These are phyloP conservation scores for Alternaria gaisen DNA, from an alignment of 2,329 filamentous ascomycete species.

Conservation along the genomic window DNA sequence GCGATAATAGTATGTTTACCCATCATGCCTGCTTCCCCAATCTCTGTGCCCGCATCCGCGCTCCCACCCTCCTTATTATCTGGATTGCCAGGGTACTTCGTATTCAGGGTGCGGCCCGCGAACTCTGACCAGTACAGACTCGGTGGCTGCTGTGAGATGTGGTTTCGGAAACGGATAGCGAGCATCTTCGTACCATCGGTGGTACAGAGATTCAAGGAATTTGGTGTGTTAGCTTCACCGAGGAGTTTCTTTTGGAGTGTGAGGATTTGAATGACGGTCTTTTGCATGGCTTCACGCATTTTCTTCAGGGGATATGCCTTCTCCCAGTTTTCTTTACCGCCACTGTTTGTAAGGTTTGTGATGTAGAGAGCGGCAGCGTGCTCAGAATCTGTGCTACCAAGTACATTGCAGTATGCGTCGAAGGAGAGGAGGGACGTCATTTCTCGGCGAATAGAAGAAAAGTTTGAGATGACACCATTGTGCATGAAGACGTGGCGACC, in stretches of 20 bases:
- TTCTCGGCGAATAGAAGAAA: slow-evolving; percentile 57
- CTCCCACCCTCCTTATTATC: slow-evolving; percentile 51
- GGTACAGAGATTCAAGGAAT: slow-evolving; percentile 62
- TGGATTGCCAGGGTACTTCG: slow-evolving; percentile 61
- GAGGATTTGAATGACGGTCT: slow-evolving; percentile 59
- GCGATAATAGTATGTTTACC: slow-evolving; percentile 64
- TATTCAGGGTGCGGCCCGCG: slow-evolving; percentile 62
- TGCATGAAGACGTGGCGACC: slow-evolving; percentile 66
- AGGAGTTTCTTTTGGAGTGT: slow-evolving; percentile 56
- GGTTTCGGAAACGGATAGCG: slow-evolving; percentile 63
- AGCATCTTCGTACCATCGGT: slow-evolving; percentile 62
- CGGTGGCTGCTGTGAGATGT: slow-evolving; percentile 61
- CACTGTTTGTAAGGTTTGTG: slow-evolving; percentile 54
- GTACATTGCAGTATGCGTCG: slow-evolving; percentile 59
- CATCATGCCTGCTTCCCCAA: slow-evolving; percentile 52
- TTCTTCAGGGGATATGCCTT: slow-evolving; percentile 52
- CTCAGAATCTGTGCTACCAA: slow-evolving; percentile 63
- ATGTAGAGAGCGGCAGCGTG: slow-evolving; percentile 61
- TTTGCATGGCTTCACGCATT: slow-evolving; percentile 58
- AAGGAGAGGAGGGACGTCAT: slow-evolving; percentile 57
- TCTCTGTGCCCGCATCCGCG: slow-evolving; percentile 44
- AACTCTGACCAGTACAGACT: slow-evolving; percentile 60
- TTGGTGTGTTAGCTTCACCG: slow-evolving; percentile 53
- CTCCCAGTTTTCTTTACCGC: slow-evolving; percentile 54
- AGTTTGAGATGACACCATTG: slow-evolving; percentile 62